Conservation (phyloP, 23 red algal genomes). For the Agarophyton chilense region DNA sequence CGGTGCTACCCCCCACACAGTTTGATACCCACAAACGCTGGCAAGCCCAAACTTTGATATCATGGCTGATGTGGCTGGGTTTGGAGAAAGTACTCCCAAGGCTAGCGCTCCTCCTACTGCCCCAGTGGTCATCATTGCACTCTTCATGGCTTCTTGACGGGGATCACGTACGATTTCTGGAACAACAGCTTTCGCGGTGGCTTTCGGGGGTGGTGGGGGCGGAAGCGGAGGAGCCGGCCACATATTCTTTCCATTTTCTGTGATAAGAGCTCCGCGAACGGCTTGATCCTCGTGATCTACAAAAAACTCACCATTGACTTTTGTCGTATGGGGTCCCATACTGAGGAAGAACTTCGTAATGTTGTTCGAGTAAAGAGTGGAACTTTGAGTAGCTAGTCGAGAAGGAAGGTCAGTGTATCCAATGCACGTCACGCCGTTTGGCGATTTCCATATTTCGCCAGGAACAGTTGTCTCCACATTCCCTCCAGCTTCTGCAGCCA, state of each 20-base stretch:
- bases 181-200: conserved; percentile 33
- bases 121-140: conserved; percentile 64
- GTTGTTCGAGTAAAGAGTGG: conserved; percentile 70
- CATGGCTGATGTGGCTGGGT: conserved; percentile 64
- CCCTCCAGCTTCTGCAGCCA: conserved; percentile 72
- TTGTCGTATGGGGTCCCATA: conserved; percentile 70
- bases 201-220: conserved; percentile 55
- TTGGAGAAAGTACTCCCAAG: conserved; percentile 51
- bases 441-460: conserved; percentile 42
- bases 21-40: conserved; percentile 77
- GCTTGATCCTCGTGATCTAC: conserved; percentile 80
- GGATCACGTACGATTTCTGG: conserved; percentile 50
- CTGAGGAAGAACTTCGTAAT: conserved; percentile 76
- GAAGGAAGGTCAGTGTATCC: conserved; percentile 75
- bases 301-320: conserved; percentile 69
- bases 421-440: conserved; percentile 61
- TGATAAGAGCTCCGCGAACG: conserved; percentile 68
- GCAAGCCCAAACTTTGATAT: conserved; percentile 65
- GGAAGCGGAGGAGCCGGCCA: conserved; percentile 76
- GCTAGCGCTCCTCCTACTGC: conserved; percentile 57
- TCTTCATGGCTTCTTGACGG: conserved; percentile 37
- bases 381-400: conserved; percentile 60
- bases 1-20: conserved; percentile 67
- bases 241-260: conserved; percentile 56
- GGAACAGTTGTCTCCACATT: conserved; percentile 72